Evolutionary conservation across 2,329 filamentous ascomycete genomes (phyloP), one percentile per base, ranked within the genome.

Genomic region (Rhynchosporium agropyri): DNA sequence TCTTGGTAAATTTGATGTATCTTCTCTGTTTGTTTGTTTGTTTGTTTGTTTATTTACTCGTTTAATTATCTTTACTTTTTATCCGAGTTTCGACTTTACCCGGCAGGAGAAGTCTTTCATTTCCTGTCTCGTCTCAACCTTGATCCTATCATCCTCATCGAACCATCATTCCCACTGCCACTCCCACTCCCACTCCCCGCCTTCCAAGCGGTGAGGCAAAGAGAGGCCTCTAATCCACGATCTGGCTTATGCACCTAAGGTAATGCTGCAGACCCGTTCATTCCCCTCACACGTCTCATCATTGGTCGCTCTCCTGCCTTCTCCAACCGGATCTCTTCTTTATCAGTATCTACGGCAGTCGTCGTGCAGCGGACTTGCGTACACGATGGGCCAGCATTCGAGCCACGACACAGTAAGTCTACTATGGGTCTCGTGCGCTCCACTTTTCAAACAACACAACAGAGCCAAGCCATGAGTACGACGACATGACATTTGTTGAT

Each of bases 381-480:
- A 69, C 67, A 66, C 62, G 63, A 67, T 71, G 67, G 20, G 65
- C 63, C 68, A 65, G 70, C 68, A 74, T 66, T 74, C 70, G 72
- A 74, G 72, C 72, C 72, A 74, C 72, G 72, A 73, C 71, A 60
- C 58, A 31, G 46, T 50, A 13, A 46, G 54, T 33, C 54, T 43
- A 29, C 58, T 55, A 62, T 60, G 61, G 60, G 65, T 4, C n/a
- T 20, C 33, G 42, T 28, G 9, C 9, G 33, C 48, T 60, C 58
- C 58, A 60, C 58, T 60, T 53, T 60, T 38, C 33, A 57, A 45
- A 57, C 54, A 51, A 31, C 38, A 49, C 36, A 31, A 42, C 42
- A 48, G 26, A 45, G 40, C 38, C 58, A 53, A 33, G 50, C 53
- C 57, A 20, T 31, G 60, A 65, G 64, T 64, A n/a, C 36, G 33